These are phyloP conservation scores for Rosa lucieae DNA, from an alignment of 306 rosid species.

Conservation along the genomic window DNA sequence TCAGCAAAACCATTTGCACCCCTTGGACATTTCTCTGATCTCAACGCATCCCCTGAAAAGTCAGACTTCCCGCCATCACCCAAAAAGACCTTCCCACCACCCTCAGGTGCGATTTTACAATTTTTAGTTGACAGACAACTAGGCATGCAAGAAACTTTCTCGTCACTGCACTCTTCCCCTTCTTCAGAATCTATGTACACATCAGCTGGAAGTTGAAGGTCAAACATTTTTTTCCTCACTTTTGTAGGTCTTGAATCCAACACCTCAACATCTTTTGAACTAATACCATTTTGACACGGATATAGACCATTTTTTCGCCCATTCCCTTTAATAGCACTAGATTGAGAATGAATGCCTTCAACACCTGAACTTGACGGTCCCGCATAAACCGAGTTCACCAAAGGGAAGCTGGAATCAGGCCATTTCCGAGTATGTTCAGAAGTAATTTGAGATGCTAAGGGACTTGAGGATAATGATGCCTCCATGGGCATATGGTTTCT, in stretches of 20 bases:
- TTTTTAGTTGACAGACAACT: conserved; percentile 39
- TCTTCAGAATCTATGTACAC: conserved; percentile 76
- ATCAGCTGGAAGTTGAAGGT: conserved; percentile 91
- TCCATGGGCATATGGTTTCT: conserved; percentile 53
- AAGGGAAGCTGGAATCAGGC: conserved; percentile 52
- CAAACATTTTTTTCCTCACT: conserved; percentile 73
- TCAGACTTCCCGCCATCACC: conserved; percentile 42
- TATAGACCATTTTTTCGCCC: conserved; percentile 39
- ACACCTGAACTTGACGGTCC: conserved; percentile 49
- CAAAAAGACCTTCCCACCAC: conserved; percentile 37
- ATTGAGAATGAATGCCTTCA: conserved; percentile 70
- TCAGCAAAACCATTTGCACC: conserved; percentile 67
- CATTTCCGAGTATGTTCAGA: conserved; percentile 58
- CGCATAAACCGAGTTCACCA: conserved; percentile 49
- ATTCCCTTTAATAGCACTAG: conserved; percentile 53
- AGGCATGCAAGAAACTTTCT: conserved; percentile 46
- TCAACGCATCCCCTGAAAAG: conserved; percentile 44
- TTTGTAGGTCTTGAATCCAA: conserved; percentile 77
- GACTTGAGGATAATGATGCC: conserved; percentile 59
- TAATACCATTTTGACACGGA: conserved; percentile 59
- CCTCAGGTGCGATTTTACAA: conserved; percentile 40
- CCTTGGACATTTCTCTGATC: conserved; percentile 44
- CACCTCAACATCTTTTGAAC: conserved; percentile 63
- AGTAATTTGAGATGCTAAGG: conserved; percentile 64
- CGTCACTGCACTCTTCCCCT: conserved; percentile 70